A percentile compares a stretch with the other conserved stretches of the same genome.
Conservation (phyloP, 2,329 filamentous ascomycete species). For the Trichoderma sp. region DNA sequence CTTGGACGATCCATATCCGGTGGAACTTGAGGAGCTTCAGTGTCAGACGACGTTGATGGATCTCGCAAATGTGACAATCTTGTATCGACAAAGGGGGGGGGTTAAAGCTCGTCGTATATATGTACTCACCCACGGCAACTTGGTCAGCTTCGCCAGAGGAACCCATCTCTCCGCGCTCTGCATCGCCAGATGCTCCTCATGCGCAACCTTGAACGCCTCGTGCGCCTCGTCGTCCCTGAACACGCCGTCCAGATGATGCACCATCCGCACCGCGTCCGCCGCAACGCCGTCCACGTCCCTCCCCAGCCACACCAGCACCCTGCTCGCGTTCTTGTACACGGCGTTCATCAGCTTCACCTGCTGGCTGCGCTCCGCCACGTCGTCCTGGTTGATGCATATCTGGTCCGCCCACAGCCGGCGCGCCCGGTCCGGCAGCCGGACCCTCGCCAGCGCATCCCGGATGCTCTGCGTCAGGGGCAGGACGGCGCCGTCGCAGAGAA, state of each 20-base stretch:
- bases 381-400: constrained; percentile 46
- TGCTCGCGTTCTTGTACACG: constrained; percentile 41
- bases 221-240: constrained; percentile 40
- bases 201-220: constrained; percentile 35
- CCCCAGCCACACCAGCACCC: constrained; percentile 44
- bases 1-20: constrained; percentile 44
- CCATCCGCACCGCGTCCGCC: constrained; percentile 35
- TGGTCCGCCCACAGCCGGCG: constrained; percentile 46
- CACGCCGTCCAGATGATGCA: constrained; percentile 36
- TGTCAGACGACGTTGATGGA: not conserved
- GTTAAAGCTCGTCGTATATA: too few relatives aligned
- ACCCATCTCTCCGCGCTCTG: constrained; percentile 38
- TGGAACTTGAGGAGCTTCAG: constrained; percentile 36
- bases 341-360: constrained; percentile 46
- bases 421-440: constrained; percentile 33
- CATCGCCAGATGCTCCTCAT: constrained; percentile 38
- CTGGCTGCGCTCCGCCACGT: constrained; percentile 40
- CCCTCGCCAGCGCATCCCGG: constrained; percentile 37
- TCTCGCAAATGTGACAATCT: too few relatives aligned
- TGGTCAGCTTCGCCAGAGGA: constrained; percentile 40
- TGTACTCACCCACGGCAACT: constrained; percentile 40
- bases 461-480: constrained; percentile 40
- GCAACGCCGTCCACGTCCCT: constrained; percentile 37
- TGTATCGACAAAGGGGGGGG: too few relatives aligned
- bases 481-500: constrained; percentile 33